Evolutionary conservation across 2,329 filamentous ascomycete genomes (phyloP).

Genomic region (Pseudogymnoascus pannorum): DNA sequence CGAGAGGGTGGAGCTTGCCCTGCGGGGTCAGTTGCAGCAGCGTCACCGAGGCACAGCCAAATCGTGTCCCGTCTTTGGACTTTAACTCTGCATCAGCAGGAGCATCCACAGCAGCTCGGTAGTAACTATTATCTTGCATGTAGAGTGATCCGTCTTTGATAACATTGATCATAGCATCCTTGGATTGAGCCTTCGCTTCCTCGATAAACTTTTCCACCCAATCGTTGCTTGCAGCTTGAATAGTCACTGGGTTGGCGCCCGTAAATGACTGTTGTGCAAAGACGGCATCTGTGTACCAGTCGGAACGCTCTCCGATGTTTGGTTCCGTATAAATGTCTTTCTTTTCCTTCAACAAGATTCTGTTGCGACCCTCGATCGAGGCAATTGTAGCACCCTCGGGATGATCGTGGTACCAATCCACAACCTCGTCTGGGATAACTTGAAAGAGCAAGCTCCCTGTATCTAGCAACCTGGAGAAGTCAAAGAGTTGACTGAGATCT

Average conservation of each 20-base stretch:
- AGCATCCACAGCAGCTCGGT: slow-evolving; percentile 17
- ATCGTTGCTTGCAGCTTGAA: slow-evolving; percentile 14
- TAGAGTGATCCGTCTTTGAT: slow-evolving; percentile 17
- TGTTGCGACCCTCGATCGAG: slow-evolving; percentile 13
- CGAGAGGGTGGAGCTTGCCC: slow-evolving; percentile 41
- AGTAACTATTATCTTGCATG: slow-evolving; percentile 25
- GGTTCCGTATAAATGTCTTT: slow-evolving; percentile 25
- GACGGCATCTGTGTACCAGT: slow-evolving; percentile 30
- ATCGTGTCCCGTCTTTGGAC: slow-evolving; percentile 18
- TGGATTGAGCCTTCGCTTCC: slow-evolving; percentile 14
- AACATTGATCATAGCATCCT: slow-evolving; percentile 15
- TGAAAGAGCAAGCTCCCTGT: not conserved
- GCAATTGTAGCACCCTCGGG: slow-evolving; percentile 10
- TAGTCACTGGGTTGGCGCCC: slow-evolving; percentile 29
- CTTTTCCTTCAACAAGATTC: slow-evolving; percentile 16
- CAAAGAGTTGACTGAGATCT: not conserved
- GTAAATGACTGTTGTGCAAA: slow-evolving; percentile 36
- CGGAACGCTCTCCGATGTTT: slow-evolving; percentile 22
- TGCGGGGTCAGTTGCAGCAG: slow-evolving; percentile 37
- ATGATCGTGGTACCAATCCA: slow-evolving; percentile 7
- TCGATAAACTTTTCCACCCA: slow-evolving; percentile 20
- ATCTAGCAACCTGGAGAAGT: not conserved
- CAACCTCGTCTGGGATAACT: not conserved
- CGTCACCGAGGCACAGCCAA: slow-evolving; percentile 33
- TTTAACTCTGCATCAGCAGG: slow-evolving; percentile 4